Percentiles rank a stretch among this genome's conserved stretches.
Evolutionary conservation across 805 yeast species (phyloP).

Genomic region (Metschnikowia sp.): DNA sequence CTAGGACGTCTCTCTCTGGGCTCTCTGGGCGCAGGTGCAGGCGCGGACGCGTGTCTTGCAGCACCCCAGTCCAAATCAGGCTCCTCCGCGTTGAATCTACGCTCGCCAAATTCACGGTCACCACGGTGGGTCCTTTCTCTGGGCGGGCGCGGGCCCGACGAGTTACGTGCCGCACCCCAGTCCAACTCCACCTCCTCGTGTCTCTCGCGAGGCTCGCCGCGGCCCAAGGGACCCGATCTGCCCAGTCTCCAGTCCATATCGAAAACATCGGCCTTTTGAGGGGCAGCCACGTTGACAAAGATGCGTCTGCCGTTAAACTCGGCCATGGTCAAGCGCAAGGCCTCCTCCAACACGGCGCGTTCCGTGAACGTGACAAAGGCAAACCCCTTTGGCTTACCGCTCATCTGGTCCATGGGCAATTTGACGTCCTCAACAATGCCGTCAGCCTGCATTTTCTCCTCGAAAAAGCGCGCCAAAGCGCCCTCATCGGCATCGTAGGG

Average conservation of each 20-base stretch:
- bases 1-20: conserved; percentile 23
- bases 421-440: conserved; percentile 59
- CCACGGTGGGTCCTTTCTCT: conserved; percentile 25
- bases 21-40: conserved; percentile 12
- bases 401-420: conserved; percentile 64
- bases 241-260: conserved; percentile 46
- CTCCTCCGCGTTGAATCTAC: conserved; percentile 35
- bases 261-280: conserved; percentile 44
- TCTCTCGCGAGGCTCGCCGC: conserved; percentile 23
- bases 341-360: conserved; percentile 48
- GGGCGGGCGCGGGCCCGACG: conserved; percentile 33
- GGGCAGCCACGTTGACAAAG: conserved; percentile 58
- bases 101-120: conserved; percentile 16
- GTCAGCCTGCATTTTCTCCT: conserved; percentile 49
- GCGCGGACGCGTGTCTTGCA: conserved; percentile 26
- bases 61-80: conserved; percentile 40
- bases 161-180: conserved; percentile 49
- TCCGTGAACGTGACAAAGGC: conserved; percentile 51
- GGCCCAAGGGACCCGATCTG: conserved; percentile 25
- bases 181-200: conserved; percentile 58
- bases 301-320: conserved; percentile 49
- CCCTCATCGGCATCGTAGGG: conserved; percentile 78
- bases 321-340: conserved; percentile 43
- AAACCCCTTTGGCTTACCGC: conserved; percentile 60
- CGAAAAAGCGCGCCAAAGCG: conserved; percentile 58